Evolutionary conservation across 192 early-diverging fungal genomes (phyloP).

Genomic region (Backusella macrospora): DNA sequence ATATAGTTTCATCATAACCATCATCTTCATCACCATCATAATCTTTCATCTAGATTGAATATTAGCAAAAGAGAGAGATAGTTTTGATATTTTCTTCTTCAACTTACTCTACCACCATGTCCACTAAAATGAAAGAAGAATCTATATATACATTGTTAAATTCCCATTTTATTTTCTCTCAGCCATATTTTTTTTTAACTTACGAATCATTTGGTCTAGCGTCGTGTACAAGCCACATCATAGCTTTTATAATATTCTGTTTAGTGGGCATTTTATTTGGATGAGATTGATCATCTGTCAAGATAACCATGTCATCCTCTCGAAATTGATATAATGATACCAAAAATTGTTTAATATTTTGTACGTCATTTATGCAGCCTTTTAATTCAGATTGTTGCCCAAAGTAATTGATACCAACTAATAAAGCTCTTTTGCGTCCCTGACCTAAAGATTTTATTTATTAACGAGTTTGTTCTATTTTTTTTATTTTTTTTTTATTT

Average conservation of each 20-base stretch:
- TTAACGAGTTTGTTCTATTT: not conserved
- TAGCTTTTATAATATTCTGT: slow-evolving; percentile 71
- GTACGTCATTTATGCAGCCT: slow-evolving; percentile 83
- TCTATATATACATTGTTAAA: slow-evolving; percentile 28
- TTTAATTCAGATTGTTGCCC: slow-evolving; percentile 60
- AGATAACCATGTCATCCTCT: slow-evolving; percentile 65
- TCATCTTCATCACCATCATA: slow-evolving; percentile 75
- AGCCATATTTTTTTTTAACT: slow-evolving; percentile 13
- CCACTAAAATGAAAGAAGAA: slow-evolving; percentile 84
- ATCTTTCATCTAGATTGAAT: slow-evolving; percentile 45
- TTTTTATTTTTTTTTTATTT: not conserved
- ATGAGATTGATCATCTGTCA: slow-evolving; percentile 75
- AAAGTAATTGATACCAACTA: slow-evolving; percentile 93
- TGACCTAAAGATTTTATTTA: slow-evolving; percentile 18
- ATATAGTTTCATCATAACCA: slow-evolving; percentile 78
- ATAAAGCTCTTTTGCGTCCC: slow-evolving; percentile 76
- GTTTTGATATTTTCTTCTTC: not conserved
- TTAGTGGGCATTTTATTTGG: slow-evolving; percentile 67
- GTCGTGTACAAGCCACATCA: slow-evolving; percentile 78
- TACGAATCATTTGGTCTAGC: slow-evolving; percentile 75
- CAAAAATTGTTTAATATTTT: slow-evolving; percentile 74
- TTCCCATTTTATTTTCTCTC: too few relatives aligned
- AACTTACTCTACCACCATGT: slow-evolving; percentile 62
- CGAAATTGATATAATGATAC: slow-evolving; percentile 64
- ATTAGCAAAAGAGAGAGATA: not conserved